Conservation (phyloP, 2,329 filamentous ascomycete species). For the Ascocoryne sarcoides region DNA sequence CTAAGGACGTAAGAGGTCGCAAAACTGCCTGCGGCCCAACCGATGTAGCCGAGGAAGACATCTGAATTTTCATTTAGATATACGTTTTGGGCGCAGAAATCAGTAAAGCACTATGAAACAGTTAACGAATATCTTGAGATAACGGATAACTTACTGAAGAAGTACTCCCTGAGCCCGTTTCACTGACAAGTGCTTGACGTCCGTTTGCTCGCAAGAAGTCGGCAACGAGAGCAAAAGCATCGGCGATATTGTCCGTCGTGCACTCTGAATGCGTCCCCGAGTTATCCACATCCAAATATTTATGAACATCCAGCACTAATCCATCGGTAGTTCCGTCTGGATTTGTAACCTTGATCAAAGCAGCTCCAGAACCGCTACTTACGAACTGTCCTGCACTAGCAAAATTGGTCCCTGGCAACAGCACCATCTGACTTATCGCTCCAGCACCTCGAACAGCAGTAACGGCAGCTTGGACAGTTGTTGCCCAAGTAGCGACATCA, state of each 20-base stretch:
- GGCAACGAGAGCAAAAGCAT: constrained; percentile 38
- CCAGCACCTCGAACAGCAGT: constrained; percentile 55
- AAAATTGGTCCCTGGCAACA: constrained; percentile 55
- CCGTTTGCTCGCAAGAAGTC: constrained; percentile 39
- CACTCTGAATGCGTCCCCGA: constrained; percentile 44
- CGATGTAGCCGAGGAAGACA: constrained; percentile 31
- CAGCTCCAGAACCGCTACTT: constrained; percentile 40
- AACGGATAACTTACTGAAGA: constrained; percentile 13
- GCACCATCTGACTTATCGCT: constrained; percentile 51
- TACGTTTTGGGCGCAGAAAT: constrained; percentile 20
- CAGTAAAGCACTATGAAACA: constrained; percentile 13
- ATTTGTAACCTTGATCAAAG: constrained; percentile 45
- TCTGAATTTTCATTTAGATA: constrained; percentile 26
- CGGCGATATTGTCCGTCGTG: constrained; percentile 41
- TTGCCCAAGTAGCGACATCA: constrained; percentile 44
- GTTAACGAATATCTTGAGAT: no score
- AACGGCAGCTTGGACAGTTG: constrained; percentile 51
- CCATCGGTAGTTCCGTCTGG: constrained; percentile 45
- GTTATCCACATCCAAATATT: constrained; percentile 52
- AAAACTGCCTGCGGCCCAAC: constrained; percentile 32
- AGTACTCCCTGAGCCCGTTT: constrained; percentile 37
- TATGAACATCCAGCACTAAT: constrained; percentile 49
- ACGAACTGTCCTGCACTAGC: constrained; percentile 42
- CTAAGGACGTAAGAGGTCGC: constrained; percentile 17
- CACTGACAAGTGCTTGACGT: constrained; percentile 39